Conservation (phyloP, 1,284 basidiomycete species). For the Tilletia walkeri region DNA sequence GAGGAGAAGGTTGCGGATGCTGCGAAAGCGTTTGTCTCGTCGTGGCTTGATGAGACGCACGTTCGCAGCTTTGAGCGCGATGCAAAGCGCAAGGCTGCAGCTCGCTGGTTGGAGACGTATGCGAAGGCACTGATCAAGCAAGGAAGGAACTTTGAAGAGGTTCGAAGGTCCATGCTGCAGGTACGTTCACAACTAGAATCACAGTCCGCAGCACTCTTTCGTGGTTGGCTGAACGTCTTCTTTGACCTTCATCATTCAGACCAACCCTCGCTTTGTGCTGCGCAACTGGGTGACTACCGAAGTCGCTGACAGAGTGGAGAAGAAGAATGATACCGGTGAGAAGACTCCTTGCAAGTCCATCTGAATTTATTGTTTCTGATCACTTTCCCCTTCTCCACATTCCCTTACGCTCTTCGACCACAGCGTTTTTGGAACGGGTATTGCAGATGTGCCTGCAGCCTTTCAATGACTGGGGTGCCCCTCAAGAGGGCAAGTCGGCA, state of each 20-base stretch:
- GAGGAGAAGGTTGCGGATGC: slow-evolving; percentile 26
- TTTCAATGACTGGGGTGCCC: slow-evolving; percentile 39
- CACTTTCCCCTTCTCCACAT: background rate
- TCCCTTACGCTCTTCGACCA: background rate
- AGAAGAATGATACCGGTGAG: slow-evolving; percentile 39
- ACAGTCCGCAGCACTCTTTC: background rate
- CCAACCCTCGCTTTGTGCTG: slow-evolving; percentile 49
- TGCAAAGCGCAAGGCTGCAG: slow-evolving; percentile 30
- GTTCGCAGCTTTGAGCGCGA: slow-evolving; percentile 29
- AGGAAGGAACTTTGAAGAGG: background rate
- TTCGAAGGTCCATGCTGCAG: background rate
- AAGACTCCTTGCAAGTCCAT: background rate
- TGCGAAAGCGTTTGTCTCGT: slow-evolving; percentile 26
- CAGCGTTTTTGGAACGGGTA: slow-evolving; percentile 37
- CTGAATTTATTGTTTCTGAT: background rate
- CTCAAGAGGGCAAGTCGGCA: slow-evolving; percentile 2
- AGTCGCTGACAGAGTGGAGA: slow-evolving; percentile 41
- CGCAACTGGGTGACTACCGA: slow-evolving; percentile 53
- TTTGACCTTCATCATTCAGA: slow-evolving; percentile 11
- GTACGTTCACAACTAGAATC: background rate
- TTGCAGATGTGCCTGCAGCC: slow-evolving; percentile 43
- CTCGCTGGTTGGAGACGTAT: slow-evolving; percentile 39
- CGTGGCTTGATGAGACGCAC: slow-evolving; percentile 31
- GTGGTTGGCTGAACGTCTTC: too few species aligned
- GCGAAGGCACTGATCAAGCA: slow-evolving; percentile 31